phyloP scores from a whole-genome alignment of 1,284 basidiomycete species.

The Vanrija humicola region DNA sequence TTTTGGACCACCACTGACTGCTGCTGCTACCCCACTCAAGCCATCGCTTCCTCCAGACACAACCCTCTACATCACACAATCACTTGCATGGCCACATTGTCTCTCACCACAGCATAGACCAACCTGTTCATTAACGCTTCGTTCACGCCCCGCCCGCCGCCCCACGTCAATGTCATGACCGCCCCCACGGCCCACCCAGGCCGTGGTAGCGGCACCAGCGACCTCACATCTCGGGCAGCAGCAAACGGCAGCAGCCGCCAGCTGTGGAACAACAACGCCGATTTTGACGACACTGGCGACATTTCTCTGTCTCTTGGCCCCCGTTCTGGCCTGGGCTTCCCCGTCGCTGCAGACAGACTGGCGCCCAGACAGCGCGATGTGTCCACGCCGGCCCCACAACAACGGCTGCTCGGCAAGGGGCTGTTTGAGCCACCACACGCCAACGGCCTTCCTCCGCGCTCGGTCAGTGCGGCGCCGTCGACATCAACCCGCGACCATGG shows the following conservation, averaged over 20 bases:
- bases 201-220: background rate
- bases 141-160: too few species aligned
- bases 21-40: too few species aligned
- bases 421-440: background rate
- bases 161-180: background rate
- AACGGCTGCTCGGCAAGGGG: background rate
- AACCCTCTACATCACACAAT: too few species aligned
- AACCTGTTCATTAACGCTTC: too few species aligned
- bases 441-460: background rate
- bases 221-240: background rate
- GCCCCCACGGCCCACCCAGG: background rate
- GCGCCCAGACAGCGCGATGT: background rate
- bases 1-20: too few species aligned
- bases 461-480: background rate
- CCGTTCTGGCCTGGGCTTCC: background rate
- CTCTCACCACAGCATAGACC: too few species aligned
- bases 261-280: background rate
- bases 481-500: background rate
- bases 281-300: conserved; percentile 6
- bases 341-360: background rate
- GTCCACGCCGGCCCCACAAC: background rate
- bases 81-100: too few species aligned
- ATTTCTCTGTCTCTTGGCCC: conserved; percentile 7
- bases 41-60: too few species aligned
- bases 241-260: background rate